Conservation (phyloP, 2,329 filamentous ascomycete genomes). For the Neoascochyta sp. region DNA sequence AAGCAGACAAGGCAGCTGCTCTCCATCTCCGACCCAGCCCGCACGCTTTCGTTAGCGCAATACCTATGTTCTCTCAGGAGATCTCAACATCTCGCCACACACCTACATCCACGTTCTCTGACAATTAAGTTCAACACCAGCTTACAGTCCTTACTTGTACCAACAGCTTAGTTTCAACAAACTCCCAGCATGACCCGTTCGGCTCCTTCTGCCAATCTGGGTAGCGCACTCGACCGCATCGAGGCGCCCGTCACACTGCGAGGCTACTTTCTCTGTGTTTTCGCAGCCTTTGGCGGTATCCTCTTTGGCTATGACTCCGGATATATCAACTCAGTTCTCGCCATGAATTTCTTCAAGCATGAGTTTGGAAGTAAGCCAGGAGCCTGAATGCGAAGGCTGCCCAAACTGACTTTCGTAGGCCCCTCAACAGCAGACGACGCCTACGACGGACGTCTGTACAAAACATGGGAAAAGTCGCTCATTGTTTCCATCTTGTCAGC, state of each 20-base stretch:
- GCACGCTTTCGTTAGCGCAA: slow-evolving; percentile 1
- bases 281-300: slow-evolving; percentile 50
- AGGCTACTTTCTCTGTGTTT: slow-evolving; percentile 46
- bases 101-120: slow-evolving; percentile 1
- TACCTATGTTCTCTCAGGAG: no score
- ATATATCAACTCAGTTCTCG: slow-evolving; percentile 66
- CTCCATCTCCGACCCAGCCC: slow-evolving; percentile 4
- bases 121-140: slow-evolving; percentile 8
- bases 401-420: slow-evolving; percentile 54
- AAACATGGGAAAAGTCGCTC: slow-evolving; percentile 58
- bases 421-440: slow-evolving; percentile 43
- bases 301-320: slow-evolving; percentile 79
- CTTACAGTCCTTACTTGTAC: slow-evolving; percentile 10
- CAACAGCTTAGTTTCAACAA: slow-evolving; percentile 6
- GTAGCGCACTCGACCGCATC: slow-evolving; percentile 50
- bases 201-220: slow-evolving; percentile 19
- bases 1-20: no score
- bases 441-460: slow-evolving; percentile 36
- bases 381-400: neutral
- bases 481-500: slow-evolving; percentile 80
- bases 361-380: slow-evolving; percentile 39
- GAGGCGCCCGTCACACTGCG: slow-evolving; percentile 49
- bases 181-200: slow-evolving; percentile 21
- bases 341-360: slow-evolving; percentile 38
- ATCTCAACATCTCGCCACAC: no score